Percentiles rank a stretch among this genome's conserved stretches.
Conservation (phyloP, 345 rosid genomes). For the Lagerstroemia speciosa region DNA sequence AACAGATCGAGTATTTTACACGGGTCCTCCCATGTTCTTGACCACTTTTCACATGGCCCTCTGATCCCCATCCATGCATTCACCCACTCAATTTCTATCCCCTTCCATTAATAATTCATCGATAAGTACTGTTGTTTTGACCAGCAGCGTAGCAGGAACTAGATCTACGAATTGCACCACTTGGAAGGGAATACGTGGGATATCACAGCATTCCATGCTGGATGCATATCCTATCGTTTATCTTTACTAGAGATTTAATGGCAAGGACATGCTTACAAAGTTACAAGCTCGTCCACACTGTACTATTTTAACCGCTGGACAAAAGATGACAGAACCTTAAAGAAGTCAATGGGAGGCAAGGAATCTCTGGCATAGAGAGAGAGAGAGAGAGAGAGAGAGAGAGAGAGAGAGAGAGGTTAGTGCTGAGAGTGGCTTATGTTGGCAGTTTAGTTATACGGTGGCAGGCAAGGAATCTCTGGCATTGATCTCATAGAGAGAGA, state of each 20-base stretch:
- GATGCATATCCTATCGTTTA: background rate
- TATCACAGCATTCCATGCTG: too few species aligned
- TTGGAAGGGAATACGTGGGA: too few species aligned
- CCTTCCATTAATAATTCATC: background rate
- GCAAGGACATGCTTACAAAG: background rate
- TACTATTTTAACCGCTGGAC: background rate
- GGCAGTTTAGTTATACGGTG: conserved; percentile 3
- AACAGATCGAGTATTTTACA: conserved; percentile 35
- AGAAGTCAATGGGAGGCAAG: conserved; percentile 7
- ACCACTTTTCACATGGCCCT: conserved; percentile 54
- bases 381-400: background rate
- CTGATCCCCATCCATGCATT: conserved; percentile 14
- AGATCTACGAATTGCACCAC: too few species aligned
- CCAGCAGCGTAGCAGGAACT: background rate
- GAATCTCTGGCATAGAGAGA: conserved; percentile 1
- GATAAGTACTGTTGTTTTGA: background rate
- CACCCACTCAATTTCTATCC: background rate
- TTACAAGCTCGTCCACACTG: background rate
- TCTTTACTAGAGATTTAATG: background rate
- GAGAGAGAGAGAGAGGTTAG: background rate
- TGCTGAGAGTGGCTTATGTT: background rate
- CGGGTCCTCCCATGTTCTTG: conserved; percentile 43
- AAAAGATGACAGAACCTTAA: conserved; percentile 10
- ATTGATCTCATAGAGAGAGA: background rate
- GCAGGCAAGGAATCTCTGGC: conserved; percentile 8